Percentiles rank a stretch among this genome's conserved stretches.
These are phyloP conservation scores for Lojkania enalia DNA, from an alignment of 2,329 filamentous ascomycete genomes.

Conservation along the genomic window DNA sequence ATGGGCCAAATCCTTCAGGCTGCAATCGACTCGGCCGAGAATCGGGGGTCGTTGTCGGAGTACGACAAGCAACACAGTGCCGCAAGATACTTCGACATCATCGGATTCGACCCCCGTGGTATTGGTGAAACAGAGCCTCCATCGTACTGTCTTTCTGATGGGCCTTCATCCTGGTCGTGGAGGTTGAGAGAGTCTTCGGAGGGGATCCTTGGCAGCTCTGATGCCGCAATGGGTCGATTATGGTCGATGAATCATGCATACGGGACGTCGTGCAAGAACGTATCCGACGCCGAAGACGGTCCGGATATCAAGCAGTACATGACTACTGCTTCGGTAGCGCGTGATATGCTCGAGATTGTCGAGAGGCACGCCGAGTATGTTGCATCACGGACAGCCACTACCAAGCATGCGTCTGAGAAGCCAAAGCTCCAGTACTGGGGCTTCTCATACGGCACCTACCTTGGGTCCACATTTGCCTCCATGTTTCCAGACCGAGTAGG, in stretches of 20 bases:
- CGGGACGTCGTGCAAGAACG: constrained; percentile 33
- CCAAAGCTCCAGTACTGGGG: constrained; percentile 50
- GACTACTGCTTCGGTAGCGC: constrained; percentile 52
- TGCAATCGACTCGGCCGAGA: constrained; percentile 31
- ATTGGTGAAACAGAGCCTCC: constrained; percentile 42
- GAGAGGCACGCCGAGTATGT: constrained; percentile 48
- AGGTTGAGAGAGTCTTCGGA: constrained; percentile 40
- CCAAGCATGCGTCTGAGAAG: not conserved
- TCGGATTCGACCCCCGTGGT: constrained; percentile 52
- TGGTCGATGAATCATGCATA: constrained; percentile 48
- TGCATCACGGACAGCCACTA: not conserved
- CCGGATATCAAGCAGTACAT: constrained; percentile 49
- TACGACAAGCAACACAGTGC: constrained; percentile 9
- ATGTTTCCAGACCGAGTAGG: constrained; percentile 45
- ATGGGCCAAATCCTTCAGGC: constrained; percentile 29
- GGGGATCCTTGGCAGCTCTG: constrained; percentile 46
- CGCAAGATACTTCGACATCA: constrained; percentile 47
- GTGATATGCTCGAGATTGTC: constrained; percentile 55
- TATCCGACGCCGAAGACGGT: constrained; percentile 28
- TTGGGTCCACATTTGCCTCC: constrained; percentile 43
- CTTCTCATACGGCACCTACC: constrained; percentile 54
- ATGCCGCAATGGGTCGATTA: constrained; percentile 47
- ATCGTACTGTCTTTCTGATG: constrained; percentile 41
- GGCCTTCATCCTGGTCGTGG: constrained; percentile 41
- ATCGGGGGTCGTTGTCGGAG: constrained; percentile 9